Percentiles rank a stretch among this genome's conserved stretches.
Conservation (phyloP, 257 asterid species). For the Oldenlandia corymbosa region DNA sequence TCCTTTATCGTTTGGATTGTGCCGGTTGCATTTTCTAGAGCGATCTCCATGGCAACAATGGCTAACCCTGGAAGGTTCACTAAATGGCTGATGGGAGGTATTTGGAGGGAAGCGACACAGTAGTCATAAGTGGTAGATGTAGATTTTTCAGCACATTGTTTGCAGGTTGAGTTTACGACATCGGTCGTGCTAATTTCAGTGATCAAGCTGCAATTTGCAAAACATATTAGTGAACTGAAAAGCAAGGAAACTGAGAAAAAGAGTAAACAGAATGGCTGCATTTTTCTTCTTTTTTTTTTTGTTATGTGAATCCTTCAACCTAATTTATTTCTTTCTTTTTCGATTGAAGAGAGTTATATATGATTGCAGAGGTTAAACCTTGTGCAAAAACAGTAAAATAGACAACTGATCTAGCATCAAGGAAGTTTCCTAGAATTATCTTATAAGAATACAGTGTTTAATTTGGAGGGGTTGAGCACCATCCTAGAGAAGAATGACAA, state of each 20-base stretch:
- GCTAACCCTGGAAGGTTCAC: conserved; percentile 19
- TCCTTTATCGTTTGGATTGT: conserved; percentile 10
- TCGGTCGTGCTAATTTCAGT: neutral
- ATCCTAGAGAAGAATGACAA: neutral
- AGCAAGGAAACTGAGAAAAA: neutral
- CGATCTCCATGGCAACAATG: conserved; percentile 21
- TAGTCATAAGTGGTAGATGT: neutral
- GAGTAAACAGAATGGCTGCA: neutral
- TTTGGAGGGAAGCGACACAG: conserved; percentile 5
- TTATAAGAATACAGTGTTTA: neutral
- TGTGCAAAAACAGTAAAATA: too few species aligned
- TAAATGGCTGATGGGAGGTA: conserved; percentile 6
- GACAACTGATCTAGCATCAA: neutral
- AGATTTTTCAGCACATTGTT: neutral
- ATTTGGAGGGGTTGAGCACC: neutral
- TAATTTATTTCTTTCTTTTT: too few species aligned
- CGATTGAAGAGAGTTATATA: too few species aligned
- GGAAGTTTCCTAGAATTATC: neutral
- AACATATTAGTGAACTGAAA: neutral
- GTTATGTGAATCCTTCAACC: too few species aligned
- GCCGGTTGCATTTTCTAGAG: conserved; percentile 21
- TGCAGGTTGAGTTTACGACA: conserved; percentile 1
- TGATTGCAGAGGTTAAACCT: too few species aligned
- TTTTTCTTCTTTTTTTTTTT: neutral
- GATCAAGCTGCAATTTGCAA: neutral